Conservation (phyloP, 2,329 filamentous ascomycete species). For the Alternaria ventricosa region DNA sequence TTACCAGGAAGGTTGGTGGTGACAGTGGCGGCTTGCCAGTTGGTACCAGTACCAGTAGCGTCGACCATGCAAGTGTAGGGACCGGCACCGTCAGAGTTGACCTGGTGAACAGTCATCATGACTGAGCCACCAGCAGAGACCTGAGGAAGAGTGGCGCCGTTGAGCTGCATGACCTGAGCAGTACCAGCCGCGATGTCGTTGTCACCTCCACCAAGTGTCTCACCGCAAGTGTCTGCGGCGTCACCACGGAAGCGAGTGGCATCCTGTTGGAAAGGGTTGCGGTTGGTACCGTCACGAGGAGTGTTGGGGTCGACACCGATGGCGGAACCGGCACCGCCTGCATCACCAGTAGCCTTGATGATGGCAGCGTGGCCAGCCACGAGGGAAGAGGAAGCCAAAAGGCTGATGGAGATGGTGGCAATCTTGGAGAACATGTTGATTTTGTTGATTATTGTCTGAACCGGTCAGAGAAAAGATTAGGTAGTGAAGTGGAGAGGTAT, state of each 20-base stretch:
- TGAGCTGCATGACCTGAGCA: conserved; percentile 63
- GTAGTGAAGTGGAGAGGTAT: conserved; percentile 30
- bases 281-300: conserved; percentile 66
- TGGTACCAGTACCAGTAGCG: conserved; percentile 62
- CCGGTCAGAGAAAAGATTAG: conserved; percentile 43
- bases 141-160: conserved; percentile 64
- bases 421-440: conserved; percentile 52
- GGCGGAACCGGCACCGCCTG: conserved; percentile 59
- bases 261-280: conserved; percentile 69
- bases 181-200: conserved; percentile 66
- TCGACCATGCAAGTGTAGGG: conserved; percentile 72
- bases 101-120: conserved; percentile 69
- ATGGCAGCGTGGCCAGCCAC: conserved; percentile 69
- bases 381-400: conserved; percentile 62
- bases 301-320: conserved; percentile 63
- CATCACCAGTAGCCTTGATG: conserved; percentile 63
- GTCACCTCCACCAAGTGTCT: conserved; percentile 63
- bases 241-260: conserved; percentile 66
- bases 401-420: conserved; percentile 52
- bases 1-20: conserved; percentile 61
- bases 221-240: conserved; percentile 61
- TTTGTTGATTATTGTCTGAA: conserved; percentile 38
- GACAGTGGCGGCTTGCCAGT: conserved; percentile 63
- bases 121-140: conserved; percentile 61
- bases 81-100: conserved; percentile 71